Evolutionary conservation across 108 stramenopile genomes (phyloP), one percentile per base, ranked within the genome.

Genomic region (Heterococcus sp.): DNA sequence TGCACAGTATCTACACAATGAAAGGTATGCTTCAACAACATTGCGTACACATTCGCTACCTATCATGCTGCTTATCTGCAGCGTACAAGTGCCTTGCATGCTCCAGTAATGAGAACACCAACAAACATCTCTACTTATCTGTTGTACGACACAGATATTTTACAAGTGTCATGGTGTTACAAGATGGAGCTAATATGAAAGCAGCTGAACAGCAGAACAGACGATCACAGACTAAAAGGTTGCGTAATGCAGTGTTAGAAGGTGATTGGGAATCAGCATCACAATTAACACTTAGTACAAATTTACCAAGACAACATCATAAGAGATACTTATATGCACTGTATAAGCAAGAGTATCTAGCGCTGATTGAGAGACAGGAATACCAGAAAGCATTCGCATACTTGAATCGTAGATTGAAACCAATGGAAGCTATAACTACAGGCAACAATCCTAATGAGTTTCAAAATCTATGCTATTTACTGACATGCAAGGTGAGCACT

Each of bases 401-500:
- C 35, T 76, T 76, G 2, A 83, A 71, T 37, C 70, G 72, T 0
- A 75, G 76, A 35, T 72, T 83, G 2, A 83, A 83, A 37, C 82
- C 82, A 27, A 40, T 83, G 75, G 82, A 83, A 65, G 82, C n/a
- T 72, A n/a, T n/a, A n/a, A 76, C 71, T 1, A 76, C 75, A 31
- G 82, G 71, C 2, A 64, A 58, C 0, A 72, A 65, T 3, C 71
- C 76, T n/a, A 83, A 76, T 72, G 82, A 83, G 70, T 83, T 83
- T 70, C 75, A 65, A 0, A 76, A 84, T 68, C 83, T 84, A 4
- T 84, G 83, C 79, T 84, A 84, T 75, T 69, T 84, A 28, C 80
- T 84, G 27, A 84, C 83, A 14, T 84, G 83, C 81, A 84, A 84
- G 68, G 58, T 63, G 58, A n/a, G n/a, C n/a, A n/a, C n/a, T n/a